Evolutionary conservation across 495 filamentous ascomycete genomes (phyloP).

Genomic region (Aspergillus homomorphus): DNA sequence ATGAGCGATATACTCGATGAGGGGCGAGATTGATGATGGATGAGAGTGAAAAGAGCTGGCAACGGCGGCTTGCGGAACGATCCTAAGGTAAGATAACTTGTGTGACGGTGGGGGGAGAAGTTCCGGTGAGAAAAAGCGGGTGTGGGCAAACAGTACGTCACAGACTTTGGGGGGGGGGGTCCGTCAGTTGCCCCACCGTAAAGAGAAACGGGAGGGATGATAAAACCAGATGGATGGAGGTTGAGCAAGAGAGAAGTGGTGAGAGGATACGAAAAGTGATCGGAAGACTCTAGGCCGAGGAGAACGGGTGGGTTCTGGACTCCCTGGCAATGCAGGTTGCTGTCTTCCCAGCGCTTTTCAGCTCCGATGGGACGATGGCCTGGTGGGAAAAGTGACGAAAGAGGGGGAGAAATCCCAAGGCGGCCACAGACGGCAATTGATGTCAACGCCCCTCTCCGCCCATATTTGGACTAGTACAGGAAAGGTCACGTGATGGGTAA

Average conservation of each 20-base stretch:
- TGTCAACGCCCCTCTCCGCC: constrained; percentile 17
- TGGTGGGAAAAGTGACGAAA: too few relatives aligned
- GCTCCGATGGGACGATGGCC: too few relatives aligned
- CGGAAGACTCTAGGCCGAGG: not conserved
- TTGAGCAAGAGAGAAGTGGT: too few relatives aligned
- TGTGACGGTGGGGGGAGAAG: constrained; percentile 25
- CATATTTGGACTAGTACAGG: constrained; percentile 13
- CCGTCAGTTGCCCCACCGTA: not conserved
- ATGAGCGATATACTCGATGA: not conserved
- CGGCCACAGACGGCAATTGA: constrained; percentile 9
- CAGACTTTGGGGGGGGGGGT: constrained; percentile 15
- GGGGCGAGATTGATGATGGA: constrained; percentile 11
- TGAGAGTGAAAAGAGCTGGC: constrained; percentile 10
- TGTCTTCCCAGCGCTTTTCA: too few relatives aligned
- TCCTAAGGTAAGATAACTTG: constrained; percentile 17
- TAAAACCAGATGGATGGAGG: not conserved
- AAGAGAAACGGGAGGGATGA: not conserved
- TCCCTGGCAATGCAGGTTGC: too few relatives aligned
- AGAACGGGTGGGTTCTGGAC: too few relatives aligned
- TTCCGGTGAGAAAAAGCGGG: constrained; percentile 48
- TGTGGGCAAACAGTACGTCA: constrained; percentile 39
- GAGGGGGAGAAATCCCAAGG: not conserved
- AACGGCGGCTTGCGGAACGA: constrained; percentile 5
- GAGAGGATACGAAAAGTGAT: not conserved
- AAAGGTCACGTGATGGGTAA: constrained; percentile 14